A percentile compares a stretch with the other conserved stretches of the same genome.
phyloP scores from a whole-genome alignment of 345 rosid species.

The Salix viminalis region DNA sequence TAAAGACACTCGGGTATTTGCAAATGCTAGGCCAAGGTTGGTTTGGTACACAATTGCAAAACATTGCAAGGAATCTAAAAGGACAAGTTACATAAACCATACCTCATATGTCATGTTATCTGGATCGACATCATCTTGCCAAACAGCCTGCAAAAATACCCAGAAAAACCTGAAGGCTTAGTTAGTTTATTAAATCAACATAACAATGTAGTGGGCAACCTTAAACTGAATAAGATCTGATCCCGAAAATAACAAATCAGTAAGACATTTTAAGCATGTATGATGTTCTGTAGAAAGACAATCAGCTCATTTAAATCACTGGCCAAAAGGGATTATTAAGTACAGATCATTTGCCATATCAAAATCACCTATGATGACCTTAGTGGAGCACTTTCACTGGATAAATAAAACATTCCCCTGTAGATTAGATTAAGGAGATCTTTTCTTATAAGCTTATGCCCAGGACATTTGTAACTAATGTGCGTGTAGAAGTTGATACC shows the following conservation, averaged over 20 bases:
- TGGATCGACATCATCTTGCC: slow-evolving; percentile 62
- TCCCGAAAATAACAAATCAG: not conserved
- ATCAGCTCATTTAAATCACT: not conserved
- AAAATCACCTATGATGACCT: not conserved
- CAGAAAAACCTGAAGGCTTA: not conserved
- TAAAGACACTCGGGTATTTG: not conserved
- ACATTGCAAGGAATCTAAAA: not conserved
- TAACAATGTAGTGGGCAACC: not conserved
- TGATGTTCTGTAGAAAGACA: slow-evolving; percentile 1
- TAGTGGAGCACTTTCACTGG: not conserved
- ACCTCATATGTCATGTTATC: slow-evolving; percentile 78
- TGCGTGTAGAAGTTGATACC: not conserved
- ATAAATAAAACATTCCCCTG: not conserved
- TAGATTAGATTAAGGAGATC: not conserved
- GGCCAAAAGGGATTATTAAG: not conserved
- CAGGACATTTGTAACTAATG: not conserved
- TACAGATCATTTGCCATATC: not conserved
- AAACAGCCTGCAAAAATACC: slow-evolving; percentile 41
- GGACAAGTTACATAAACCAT: slow-evolving; percentile 20
- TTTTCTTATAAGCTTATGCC: not conserved
- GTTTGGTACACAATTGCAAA: not conserved
- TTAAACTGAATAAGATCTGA: not conserved
- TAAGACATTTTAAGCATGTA: not conserved
- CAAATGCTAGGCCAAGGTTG: not conserved
- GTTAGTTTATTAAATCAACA: slow-evolving; percentile 7